These are phyloP conservation scores for Cladosporium halotolerans DNA, from an alignment of 2,329 filamentous ascomycete species.

Conservation along the genomic window DNA sequence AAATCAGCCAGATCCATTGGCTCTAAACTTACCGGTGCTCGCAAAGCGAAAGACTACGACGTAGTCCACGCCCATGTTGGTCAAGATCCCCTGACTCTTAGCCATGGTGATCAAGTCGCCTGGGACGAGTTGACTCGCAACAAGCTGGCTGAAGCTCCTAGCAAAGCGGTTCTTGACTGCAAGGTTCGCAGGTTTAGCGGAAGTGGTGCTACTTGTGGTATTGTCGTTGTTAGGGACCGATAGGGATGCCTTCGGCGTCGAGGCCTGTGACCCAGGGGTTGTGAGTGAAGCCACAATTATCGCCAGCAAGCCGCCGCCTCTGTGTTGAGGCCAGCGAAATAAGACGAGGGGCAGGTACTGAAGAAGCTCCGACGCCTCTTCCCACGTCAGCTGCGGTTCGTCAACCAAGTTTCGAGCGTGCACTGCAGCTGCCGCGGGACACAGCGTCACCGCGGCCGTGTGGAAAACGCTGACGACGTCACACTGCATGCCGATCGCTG, in stretches of 20 bases:
- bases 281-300: conserved; percentile 2
- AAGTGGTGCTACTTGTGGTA: not conserved
- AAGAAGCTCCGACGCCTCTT: conserved; percentile 2
- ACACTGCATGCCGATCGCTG: not conserved
- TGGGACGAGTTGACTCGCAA: conserved; percentile 26
- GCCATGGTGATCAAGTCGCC: conserved; percentile 24
- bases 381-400: not conserved
- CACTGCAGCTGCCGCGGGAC: not conserved
- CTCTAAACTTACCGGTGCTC: conserved; percentile 50
- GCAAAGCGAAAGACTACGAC: conserved; percentile 74
- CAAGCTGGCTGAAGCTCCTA: conserved; percentile 24
- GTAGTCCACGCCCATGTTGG: conserved; percentile 74
- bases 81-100: conserved; percentile 31
- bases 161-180: conserved; percentile 12
- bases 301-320: conserved; percentile 9
- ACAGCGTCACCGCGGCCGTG: not conserved
- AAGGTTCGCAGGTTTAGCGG: not conserved
- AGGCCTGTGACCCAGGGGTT: not conserved
- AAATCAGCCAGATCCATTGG: too few relatives aligned
- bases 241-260: conserved; percentile 2
- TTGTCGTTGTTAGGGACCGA: not conserved
- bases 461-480: not conserved
- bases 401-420: not conserved
- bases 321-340: conserved; percentile 4
- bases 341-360: conserved; percentile 2